Conservation (phyloP, 805 yeast species). For the Kockiozyma suomiensis region DNA sequence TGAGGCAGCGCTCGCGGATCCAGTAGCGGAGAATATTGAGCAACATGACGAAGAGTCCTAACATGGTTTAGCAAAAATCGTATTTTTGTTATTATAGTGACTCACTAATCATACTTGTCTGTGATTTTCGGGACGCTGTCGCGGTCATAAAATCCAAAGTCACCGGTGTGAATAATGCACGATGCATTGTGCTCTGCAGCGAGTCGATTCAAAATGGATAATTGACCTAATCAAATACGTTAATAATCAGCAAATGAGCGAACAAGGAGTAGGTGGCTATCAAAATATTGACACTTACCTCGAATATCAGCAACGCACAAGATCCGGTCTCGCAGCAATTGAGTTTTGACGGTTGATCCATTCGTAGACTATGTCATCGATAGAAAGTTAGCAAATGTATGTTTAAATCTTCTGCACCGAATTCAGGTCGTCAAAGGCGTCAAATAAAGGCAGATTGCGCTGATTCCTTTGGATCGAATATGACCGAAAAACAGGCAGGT, state of each 20-base stretch:
- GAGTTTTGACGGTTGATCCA: constrained; percentile 20
- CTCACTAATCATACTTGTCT: constrained; percentile 58
- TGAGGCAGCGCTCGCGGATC: constrained; percentile 52
- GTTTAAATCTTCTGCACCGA: not conserved
- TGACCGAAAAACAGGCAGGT: not conserved
- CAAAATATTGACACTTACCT: constrained; percentile 15
- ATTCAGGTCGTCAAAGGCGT: not conserved
- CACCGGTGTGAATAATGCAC: constrained; percentile 70
- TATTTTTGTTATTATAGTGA: too few species aligned
- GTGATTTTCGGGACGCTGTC: constrained; percentile 57
- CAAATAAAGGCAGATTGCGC: not conserved
- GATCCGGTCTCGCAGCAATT: constrained; percentile 22
- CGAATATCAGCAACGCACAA: constrained; percentile 32
- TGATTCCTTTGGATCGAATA: not conserved
- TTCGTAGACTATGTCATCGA: constrained; percentile 13
- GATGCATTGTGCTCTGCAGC: constrained; percentile 54
- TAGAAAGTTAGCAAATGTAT: not conserved
- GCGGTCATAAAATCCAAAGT: constrained; percentile 72
- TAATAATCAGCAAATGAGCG: not conserved
- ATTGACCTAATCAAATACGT: constrained; percentile 42
- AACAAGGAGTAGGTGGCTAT: not conserved
- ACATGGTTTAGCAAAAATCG: too few species aligned
- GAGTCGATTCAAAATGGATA: constrained; percentile 53
- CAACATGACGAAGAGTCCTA: constrained; percentile 56
- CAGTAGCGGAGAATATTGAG: constrained; percentile 64